phyloP scores from a whole-genome alignment of 129 eudicot genomes.

The Scalesia atractyloides region DNA sequence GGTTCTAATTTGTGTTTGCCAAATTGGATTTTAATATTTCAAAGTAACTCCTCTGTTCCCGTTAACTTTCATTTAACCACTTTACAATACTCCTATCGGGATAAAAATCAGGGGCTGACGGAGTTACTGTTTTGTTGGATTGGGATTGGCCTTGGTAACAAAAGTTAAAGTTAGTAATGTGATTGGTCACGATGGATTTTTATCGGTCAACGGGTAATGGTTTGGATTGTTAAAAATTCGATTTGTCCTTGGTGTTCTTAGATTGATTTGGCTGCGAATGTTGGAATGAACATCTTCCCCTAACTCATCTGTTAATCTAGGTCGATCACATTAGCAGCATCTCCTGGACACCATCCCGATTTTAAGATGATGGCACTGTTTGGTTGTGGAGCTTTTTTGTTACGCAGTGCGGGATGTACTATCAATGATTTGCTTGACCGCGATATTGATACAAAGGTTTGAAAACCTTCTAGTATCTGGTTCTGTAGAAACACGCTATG shows the following conservation, averaged over 20 bases:
- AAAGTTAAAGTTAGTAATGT: no score
- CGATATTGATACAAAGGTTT: slow-evolving; percentile 91
- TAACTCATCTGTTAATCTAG: slow-evolving; percentile 40
- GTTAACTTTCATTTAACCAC: no score
- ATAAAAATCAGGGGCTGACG: no score
- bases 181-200: no score
- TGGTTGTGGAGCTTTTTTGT: slow-evolving; percentile 92
- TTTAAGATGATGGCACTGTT: slow-evolving; percentile 79
- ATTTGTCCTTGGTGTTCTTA: neutral
- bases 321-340: slow-evolving; percentile 90
- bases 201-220: no score
- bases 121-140: no score
- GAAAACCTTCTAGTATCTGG: neutral
- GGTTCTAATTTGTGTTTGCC: neutral
- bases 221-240: no score
- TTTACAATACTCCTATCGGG: no score
- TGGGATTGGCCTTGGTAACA: no score
- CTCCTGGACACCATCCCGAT: slow-evolving; percentile 85
- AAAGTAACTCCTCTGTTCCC: no score
- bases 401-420: slow-evolving; percentile 98
- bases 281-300: slow-evolving; percentile 2
- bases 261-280: neutral
- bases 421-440: slow-evolving; percentile 90
- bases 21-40: no score
- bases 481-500: slow-evolving; percentile 11